Base-by-base conservation (phyloP, 768 basidiomycete genomes). In the Calvatia gigantea region DNA sequence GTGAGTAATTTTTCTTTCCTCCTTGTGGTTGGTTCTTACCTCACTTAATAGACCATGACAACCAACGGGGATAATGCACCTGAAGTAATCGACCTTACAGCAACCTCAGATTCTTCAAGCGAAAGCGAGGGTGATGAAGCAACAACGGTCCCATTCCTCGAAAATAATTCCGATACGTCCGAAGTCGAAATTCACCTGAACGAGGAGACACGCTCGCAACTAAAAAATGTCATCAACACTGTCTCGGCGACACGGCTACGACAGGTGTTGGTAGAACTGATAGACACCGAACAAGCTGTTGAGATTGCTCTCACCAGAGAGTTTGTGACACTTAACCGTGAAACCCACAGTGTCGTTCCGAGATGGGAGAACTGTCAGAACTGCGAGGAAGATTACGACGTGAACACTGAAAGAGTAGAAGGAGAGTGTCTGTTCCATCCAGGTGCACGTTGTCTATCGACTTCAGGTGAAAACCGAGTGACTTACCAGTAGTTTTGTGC, bases 341-440 rank as follows among this genome's bases (percentile, higher is more conserved):
- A 69, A 33, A 71, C 66, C 37, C 66, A 64, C 27, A 69, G 67
- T 33, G 60, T 76, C 14, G 65, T 75, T 11, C 69, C 75, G 12
- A 73, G 77, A 27, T 81, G 77, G 76, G 74, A 77, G 47, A 67
- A 61, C 4, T 82, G 82, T 60, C 66, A 56, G 5, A 76, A 77
- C 57, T 83, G 82, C 58, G 66, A 71, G 17, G 72, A 74, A 50
- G 76, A 80, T 47, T 81, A 72, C 58, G 80, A 82, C 57, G 65
- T 70, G 39, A 70, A 71, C 11, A 64, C 61, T 4, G 58, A 64
- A 39, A 66, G 75, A 42, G 71, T 65, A 17, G 68, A 73, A 3
- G 70, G 67, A 2, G 78, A 78, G 56, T 84, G 82, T 57, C 43
- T 57, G 15, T 81, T 78, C 59, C 82, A 84, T 69, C 74, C 78